These are phyloP conservation scores for Thermothielavioides terrestris DNA, from an alignment of 495 filamentous ascomycete species.

Conservation along the genomic window DNA sequence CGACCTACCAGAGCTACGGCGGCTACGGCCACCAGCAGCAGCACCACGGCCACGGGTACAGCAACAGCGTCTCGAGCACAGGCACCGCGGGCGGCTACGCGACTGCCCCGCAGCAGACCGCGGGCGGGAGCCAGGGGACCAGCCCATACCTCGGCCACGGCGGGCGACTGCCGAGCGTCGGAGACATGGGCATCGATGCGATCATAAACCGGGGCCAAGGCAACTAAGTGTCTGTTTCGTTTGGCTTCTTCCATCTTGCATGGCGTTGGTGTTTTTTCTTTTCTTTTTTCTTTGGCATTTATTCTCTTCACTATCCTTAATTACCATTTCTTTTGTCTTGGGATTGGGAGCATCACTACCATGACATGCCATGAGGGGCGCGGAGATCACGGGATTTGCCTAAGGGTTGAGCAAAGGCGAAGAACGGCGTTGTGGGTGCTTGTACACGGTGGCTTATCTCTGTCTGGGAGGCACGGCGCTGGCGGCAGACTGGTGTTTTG, in stretches of 20 bases:
- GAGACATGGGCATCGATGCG: constrained; percentile 48
- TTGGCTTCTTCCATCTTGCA: constrained; percentile 5
- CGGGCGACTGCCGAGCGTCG: constrained; percentile 41
- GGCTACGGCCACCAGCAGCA: constrained; percentile 11
- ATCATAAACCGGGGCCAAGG: constrained; percentile 42
- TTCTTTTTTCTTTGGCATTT: not conserved
- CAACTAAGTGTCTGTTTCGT: not conserved
- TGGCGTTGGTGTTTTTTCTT: constrained; percentile 5
- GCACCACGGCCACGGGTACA: constrained; percentile 30
- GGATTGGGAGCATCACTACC: not conserved
- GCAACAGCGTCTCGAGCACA: constrained; percentile 34
- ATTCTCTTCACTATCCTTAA: not conserved
- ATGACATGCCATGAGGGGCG: not conserved
- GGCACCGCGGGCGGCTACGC: constrained; percentile 14
- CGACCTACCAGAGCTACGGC: constrained; percentile 8
- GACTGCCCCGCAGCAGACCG: constrained; percentile 3
- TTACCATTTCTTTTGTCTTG: not conserved
- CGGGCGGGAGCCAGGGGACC: constrained; percentile 26
- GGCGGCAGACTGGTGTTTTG: not conserved
- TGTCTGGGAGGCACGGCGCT: not conserved
- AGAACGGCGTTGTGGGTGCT: not conserved
- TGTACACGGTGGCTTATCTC: not conserved
- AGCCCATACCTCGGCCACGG: constrained; percentile 41
- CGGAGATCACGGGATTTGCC: not conserved
- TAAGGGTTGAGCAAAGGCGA: not conserved